Conservation (phyloP, 2,329 filamentous ascomycete species). For the Fusarium subglutinans region DNA sequence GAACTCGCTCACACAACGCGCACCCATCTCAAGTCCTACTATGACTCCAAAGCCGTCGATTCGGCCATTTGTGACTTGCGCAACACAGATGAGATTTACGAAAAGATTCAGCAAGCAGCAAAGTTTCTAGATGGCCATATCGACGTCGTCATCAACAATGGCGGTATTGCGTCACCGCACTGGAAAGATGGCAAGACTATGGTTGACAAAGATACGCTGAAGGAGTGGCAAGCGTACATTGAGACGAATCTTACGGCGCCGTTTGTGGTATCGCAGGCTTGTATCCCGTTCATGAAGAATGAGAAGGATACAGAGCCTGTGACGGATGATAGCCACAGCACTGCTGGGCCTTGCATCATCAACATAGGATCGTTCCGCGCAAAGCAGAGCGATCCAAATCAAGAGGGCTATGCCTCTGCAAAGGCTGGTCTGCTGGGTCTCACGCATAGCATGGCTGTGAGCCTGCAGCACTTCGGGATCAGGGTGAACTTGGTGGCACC, state of each 20-base stretch:
- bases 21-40: slow-evolving; percentile 10
- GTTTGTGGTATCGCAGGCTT: slow-evolving; percentile 7
- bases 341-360: slow-evolving; percentile 12
- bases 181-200: slow-evolving; percentile 15
- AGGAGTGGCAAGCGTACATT: neutral
- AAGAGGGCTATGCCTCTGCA: slow-evolving; percentile 5
- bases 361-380: slow-evolving; percentile 12
- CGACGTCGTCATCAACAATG: slow-evolving; percentile 12
- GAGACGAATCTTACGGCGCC: slow-evolving; percentile 10
- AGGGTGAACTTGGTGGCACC: slow-evolving; percentile 13
- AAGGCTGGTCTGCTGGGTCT: slow-evolving; percentile 8
- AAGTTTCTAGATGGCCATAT: neutral
- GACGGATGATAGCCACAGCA: slow-evolving; percentile 3
- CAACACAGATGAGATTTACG: neutral
- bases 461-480: neutral
- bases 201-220: neutral
- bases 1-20: slow-evolving; percentile 3
- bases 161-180: slow-evolving; percentile 8
- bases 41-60: neutral
- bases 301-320: neutral
- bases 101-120: slow-evolving; percentile 6
- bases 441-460: slow-evolving; percentile 15
- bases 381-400: slow-evolving; percentile 11
- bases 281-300: slow-evolving; percentile 13
- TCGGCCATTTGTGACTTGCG: neutral